Conservation (phyloP, 768 basidiomycete genomes). For the Podaxis carcinomalis region DNA sequence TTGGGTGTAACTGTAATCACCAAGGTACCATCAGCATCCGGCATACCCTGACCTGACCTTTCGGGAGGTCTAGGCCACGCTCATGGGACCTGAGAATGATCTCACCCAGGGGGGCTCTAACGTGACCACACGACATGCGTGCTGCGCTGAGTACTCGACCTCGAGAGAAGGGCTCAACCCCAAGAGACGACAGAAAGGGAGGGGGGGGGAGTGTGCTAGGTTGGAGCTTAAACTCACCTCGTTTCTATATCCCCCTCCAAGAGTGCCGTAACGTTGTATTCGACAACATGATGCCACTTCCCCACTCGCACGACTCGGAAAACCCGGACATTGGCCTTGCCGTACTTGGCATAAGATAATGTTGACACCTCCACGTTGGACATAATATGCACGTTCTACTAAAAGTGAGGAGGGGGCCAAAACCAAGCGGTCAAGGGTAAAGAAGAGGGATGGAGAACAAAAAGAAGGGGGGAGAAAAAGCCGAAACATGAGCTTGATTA, state of each 20-base stretch:
- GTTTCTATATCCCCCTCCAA: conserved; percentile 81
- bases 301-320: conserved; percentile 76
- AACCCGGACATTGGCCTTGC: conserved; percentile 87
- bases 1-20: conserved; percentile 62
- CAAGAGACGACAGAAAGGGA: not conserved
- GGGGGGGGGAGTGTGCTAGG: not conserved
- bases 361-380: conserved; percentile 15
- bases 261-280: conserved; percentile 78
- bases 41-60: not conserved
- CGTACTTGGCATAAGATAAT: conserved; percentile 61
- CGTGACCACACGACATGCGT: not conserved
- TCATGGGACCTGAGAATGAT: not conserved
- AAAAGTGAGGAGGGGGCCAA: not conserved
- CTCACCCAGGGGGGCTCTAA: conserved; percentile 2
- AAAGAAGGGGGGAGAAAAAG: not conserved
- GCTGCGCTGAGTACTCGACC: too few species aligned
- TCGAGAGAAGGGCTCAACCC: not conserved
- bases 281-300: conserved; percentile 67
- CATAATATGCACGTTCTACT: not conserved
- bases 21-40: not conserved
- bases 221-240: conserved; percentile 40
- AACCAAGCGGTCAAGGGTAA: not conserved
- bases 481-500: not conserved
- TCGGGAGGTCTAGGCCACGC: conserved; percentile 1
- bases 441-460: not conserved